Conservation (phyloP, 2,329 filamentous ascomycete species). For the Cladorrhinum sp. region DNA sequence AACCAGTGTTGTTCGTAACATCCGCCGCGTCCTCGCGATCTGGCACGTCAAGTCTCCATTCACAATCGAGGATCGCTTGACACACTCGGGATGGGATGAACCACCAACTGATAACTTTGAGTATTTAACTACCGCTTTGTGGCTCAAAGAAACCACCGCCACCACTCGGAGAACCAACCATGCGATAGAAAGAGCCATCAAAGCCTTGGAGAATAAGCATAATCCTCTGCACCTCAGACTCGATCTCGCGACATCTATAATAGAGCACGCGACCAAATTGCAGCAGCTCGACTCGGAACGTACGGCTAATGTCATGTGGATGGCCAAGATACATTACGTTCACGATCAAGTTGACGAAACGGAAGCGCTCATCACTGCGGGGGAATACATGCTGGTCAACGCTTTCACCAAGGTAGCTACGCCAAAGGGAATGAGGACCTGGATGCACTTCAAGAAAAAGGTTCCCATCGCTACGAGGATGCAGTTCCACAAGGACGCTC, state of each 20-base stretch:
- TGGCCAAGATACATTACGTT: constrained; percentile 17
- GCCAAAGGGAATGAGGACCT: background rate
- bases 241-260: constrained; percentile 3
- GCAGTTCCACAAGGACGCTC: background rate
- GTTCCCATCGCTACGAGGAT: background rate
- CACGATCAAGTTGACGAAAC: background rate
- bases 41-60: constrained; percentile 10
- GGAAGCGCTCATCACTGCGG: background rate
- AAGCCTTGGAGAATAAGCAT: background rate
- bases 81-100: background rate
- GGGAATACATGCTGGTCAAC: constrained; percentile 1
- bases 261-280: constrained; percentile 3
- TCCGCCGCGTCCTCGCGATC: constrained; percentile 20
- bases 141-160: background rate
- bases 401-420: background rate
- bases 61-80: background rate
- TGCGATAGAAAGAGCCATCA: background rate
- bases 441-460: background rate
- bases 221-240: constrained; percentile 7
- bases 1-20: constrained; percentile 8
- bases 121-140: background rate
- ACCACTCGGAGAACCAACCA: background rate
- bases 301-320: constrained; percentile 5
- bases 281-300: background rate
- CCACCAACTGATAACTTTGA: background rate